phyloP scores from a whole-genome alignment of 2,329 filamentous ascomycete genomes.

The Hypoxylon sp. region DNA sequence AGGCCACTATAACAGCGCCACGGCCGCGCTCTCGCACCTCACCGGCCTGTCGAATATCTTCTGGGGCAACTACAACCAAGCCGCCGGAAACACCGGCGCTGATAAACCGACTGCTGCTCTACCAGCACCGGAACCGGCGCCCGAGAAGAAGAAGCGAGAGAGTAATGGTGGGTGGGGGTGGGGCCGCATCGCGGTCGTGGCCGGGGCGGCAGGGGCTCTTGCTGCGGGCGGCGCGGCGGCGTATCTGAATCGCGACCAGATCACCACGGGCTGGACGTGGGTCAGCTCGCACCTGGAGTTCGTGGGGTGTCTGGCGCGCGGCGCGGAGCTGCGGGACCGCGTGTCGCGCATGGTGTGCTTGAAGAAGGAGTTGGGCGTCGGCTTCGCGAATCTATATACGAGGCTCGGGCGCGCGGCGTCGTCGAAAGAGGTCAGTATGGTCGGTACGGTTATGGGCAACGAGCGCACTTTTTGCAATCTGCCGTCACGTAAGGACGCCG shows the following conservation, averaged over 20 bases:
- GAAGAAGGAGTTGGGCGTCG: constrained; percentile 75
- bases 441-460: constrained; percentile 73
- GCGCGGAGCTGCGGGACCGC: constrained; percentile 83
- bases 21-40: constrained; percentile 77
- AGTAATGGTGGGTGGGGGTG: constrained; percentile 76
- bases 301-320: constrained; percentile 88
- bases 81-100: constrained; percentile 16
- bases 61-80: constrained; percentile 60
- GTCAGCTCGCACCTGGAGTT: constrained; percentile 93
- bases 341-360: constrained; percentile 77
- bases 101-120: constrained; percentile 58
- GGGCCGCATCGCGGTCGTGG: constrained; percentile 88
- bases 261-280: constrained; percentile 84
- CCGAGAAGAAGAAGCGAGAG: constrained; percentile 61
- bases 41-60: constrained; percentile 77
- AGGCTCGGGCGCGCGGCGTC: constrained; percentile 79
- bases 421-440: constrained; percentile 66
- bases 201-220: constrained; percentile 85
- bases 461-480: constrained; percentile 92
- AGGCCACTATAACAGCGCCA: constrained; percentile 83
- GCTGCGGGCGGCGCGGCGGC: constrained; percentile 87
- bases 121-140: constrained; percentile 54
- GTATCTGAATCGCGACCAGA: constrained; percentile 86
- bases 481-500: constrained; percentile 68
- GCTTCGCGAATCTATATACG: constrained; percentile 90